These are phyloP conservation scores for Penicillium sp. DNA, from an alignment of 2,329 filamentous ascomycete genomes.

Conservation along the genomic window DNA sequence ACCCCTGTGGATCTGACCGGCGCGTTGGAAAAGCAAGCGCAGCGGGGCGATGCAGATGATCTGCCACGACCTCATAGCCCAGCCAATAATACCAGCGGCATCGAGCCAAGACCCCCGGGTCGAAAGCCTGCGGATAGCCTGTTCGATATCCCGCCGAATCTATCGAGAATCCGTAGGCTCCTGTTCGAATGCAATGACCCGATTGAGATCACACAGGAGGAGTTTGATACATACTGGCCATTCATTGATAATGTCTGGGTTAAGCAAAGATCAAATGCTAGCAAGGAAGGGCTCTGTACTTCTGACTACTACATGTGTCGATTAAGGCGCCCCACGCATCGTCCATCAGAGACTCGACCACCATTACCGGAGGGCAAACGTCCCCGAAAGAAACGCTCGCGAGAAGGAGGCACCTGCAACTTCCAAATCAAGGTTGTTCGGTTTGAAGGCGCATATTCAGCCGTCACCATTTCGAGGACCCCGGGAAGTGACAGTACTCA, in stretches of 20 bases:
- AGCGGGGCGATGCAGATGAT: slow-evolving; percentile 6
- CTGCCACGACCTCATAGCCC: not conserved
- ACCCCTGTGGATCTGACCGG: slow-evolving; percentile 20
- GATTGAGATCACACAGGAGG: slow-evolving; percentile 47
- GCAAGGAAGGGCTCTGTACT: slow-evolving; percentile 42
- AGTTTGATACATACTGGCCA: slow-evolving; percentile 50
- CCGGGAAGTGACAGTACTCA: slow-evolving; percentile 42
- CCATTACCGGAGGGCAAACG: slow-evolving; percentile 47
- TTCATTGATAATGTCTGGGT: slow-evolving; percentile 54
- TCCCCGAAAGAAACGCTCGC: slow-evolving; percentile 44
- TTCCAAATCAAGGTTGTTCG: slow-evolving; percentile 50
- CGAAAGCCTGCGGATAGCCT: slow-evolving; percentile 27
- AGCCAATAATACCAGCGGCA: not conserved
- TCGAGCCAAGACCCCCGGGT: not conserved
- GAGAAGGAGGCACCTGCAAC: slow-evolving; percentile 49
- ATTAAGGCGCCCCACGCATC: slow-evolving; percentile 41
- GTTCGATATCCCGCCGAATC: slow-evolving; percentile 44
- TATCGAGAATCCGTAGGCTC: slow-evolving; percentile 43
- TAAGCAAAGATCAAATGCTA: slow-evolving; percentile 45
- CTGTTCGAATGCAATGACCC: slow-evolving; percentile 48
- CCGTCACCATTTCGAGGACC: slow-evolving; percentile 44
- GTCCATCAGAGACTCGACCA: slow-evolving; percentile 40
- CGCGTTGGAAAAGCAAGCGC: slow-evolving; percentile 20
- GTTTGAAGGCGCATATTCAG: slow-evolving; percentile 45
- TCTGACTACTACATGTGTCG: slow-evolving; percentile 52